Evolutionary conservation across 2,329 filamentous ascomycete genomes (phyloP), one percentile per base, ranked within the genome.

Genomic region (Arthrobotrys conoides): DNA sequence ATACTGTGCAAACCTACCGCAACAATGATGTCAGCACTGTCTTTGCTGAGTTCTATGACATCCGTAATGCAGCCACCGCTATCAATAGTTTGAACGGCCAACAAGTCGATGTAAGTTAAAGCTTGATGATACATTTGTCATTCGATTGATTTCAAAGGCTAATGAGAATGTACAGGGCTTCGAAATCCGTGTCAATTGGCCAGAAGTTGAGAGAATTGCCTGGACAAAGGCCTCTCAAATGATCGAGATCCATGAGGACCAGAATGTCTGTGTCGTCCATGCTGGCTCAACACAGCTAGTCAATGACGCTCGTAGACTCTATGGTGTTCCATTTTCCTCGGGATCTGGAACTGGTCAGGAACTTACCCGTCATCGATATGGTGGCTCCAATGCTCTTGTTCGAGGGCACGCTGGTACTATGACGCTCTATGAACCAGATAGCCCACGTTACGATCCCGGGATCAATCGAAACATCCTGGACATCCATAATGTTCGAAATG

Each of bases 251-350:
- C 89, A 90, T 81, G 91, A 91, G 72, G 87, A 89, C 24, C 90
- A 91, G 4, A 89, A 91, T 78, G 86, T 89, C 59, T 85, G 86
- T 71, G 86, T 87, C n/a, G 91, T 91, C 81, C 86, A 87, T 18
- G 87, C 61, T 36, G 66, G 66, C 0, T 65, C 69, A 49, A 85
- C 85, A 66, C 85, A 86, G 79, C 86, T 87, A 75, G 82, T 84
- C 46, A 85, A 87, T 41, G 85, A 86, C 77, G 82, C 84, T 24
- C 83, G 85, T 59, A 83, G 85, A n/a, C 86, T 87, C 73, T 83
- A 84, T 24, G 81, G 57, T 10, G 3, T 44, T 5, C 36, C 57
- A 1, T 61, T 61, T n/a, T 3, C 18, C 9, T 20, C 16, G 2
- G 20, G 20, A 16, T 0, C 4, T 20, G 33, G 55, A 10, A 2